phyloP scores from a whole-genome alignment of 2,329 filamentous ascomycete genomes.

The Fusarium odoratissimum region DNA sequence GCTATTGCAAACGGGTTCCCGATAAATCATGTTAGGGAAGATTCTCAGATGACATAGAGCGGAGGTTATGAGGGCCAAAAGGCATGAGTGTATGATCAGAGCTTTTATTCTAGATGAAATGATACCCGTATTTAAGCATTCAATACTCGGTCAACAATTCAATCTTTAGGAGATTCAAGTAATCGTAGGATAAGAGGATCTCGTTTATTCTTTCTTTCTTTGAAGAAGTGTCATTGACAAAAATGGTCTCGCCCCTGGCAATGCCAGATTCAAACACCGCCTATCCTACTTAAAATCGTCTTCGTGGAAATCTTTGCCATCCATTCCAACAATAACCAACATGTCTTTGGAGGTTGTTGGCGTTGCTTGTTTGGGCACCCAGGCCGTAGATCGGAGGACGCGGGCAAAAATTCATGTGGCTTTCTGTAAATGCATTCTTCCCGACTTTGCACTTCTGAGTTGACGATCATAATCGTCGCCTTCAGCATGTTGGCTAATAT shows the following conservation, averaged over 20 bases:
- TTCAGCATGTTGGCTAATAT: no score
- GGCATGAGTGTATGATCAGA: neutral
- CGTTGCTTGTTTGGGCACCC: neutral
- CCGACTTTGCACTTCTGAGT: neutral
- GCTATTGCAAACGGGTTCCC: slow-evolving; percentile 52
- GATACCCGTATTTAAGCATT: slow-evolving; percentile 37
- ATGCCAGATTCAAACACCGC: neutral
- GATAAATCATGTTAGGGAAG: slow-evolving; percentile 30
- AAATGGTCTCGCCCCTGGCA: neutral
- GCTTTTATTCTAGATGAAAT: slow-evolving; percentile 18
- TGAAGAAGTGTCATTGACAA: neutral
- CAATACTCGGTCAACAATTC: neutral
- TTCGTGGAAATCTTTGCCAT: rapidly evolving
- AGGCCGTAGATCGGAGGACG: neutral
- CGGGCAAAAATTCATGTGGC: neutral
- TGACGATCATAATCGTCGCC: neutral
- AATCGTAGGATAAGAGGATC: neutral
- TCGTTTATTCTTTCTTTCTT: neutral
- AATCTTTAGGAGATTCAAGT: neutral
- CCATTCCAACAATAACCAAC: neutral
- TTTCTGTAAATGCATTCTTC: neutral
- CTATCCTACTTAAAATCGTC: neutral
- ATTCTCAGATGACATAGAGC: slow-evolving; percentile 11
- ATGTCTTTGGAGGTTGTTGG: neutral
- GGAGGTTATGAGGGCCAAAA: neutral